Percentiles rank a stretch among this genome's conserved stretches.
Evolutionary conservation across 139 green algal genomes (phyloP).

Genomic region (Chlorella sp.): DNA sequence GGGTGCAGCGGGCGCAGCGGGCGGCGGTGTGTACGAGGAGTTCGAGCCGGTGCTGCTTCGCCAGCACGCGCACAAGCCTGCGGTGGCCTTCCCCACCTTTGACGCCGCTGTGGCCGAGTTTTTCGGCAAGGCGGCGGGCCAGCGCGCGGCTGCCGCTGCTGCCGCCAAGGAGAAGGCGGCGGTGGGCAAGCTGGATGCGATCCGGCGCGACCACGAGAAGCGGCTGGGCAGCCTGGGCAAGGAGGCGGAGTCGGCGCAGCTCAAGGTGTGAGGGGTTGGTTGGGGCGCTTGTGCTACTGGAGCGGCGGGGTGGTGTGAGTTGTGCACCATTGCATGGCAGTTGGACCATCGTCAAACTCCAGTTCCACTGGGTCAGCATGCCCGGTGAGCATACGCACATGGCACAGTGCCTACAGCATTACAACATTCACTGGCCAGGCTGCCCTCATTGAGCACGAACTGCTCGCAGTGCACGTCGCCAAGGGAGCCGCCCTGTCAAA

Average conservation of each 20-base stretch:
- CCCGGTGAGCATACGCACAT: too few relatives aligned
- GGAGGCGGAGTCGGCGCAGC: slow-evolving; percentile 65
- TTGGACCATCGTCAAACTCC: too few relatives aligned
- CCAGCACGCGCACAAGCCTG: slow-evolving; percentile 55
- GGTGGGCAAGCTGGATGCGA: slow-evolving; percentile 80
- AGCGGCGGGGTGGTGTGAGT: too few relatives aligned
- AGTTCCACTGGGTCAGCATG: too few relatives aligned
- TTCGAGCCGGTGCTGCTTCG: slow-evolving; percentile 83
- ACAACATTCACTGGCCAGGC: too few relatives aligned
- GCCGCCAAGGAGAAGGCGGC: slow-evolving; percentile 66
- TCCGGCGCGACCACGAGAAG: slow-evolving; percentile 72
- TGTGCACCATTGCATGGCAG: too few relatives aligned
- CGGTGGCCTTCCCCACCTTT: slow-evolving; percentile 78
- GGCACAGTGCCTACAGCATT: too few relatives aligned
- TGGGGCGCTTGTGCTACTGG: too few relatives aligned
- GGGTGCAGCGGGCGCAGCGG: not conserved
- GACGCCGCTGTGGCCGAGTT: slow-evolving; percentile 93
- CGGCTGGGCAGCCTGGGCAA: slow-evolving; percentile 68
- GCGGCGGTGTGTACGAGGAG: slow-evolving; percentile 72
- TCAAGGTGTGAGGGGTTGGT: slow-evolving; percentile 29
- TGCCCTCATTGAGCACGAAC: too few relatives aligned
- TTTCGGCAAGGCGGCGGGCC: slow-evolving; percentile 83
- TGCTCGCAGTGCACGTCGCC: too few relatives aligned
- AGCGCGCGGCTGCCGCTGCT: slow-evolving; percentile 64
- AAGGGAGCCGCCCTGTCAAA: too few relatives aligned